Conservation (phyloP, 2,329 filamentous ascomycete species). For the Rutstroemia sp. region DNA sequence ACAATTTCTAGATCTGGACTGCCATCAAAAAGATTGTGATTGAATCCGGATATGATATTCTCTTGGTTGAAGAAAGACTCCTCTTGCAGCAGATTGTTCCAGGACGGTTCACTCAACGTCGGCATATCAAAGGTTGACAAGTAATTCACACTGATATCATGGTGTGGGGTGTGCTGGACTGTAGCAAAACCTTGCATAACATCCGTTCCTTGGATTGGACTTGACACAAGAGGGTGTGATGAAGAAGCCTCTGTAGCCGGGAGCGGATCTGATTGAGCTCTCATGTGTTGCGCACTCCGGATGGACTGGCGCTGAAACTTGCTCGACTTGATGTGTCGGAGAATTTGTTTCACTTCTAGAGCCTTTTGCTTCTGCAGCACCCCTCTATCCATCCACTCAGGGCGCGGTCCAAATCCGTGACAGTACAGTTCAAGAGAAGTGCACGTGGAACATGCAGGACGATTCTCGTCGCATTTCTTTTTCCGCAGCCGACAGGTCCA, state of each 20-base stretch:
- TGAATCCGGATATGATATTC: neutral
- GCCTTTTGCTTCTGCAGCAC: conserved; percentile 40
- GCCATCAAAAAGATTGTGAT: neutral
- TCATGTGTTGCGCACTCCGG: neutral
- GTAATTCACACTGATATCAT: neutral
- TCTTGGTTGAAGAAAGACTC: neutral
- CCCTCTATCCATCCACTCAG: conserved; percentile 23
- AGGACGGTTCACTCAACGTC: neutral
- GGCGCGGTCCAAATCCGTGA: conserved; percentile 38
- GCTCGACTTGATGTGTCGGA: neutral
- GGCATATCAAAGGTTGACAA: neutral
- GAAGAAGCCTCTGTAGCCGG: neutral
- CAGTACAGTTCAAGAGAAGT: conserved; percentile 48
- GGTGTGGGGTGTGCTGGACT: neutral
- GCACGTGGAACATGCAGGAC: conserved; percentile 45
- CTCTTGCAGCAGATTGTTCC: neutral
- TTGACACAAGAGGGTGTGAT: neutral
- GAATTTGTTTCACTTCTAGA: neutral
- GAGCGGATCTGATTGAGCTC: neutral
- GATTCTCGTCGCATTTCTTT: conserved; percentile 52
- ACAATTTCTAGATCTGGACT: neutral
- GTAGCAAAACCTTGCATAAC: neutral
- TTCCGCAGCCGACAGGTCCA: conserved; percentile 46
- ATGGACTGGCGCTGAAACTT: neutral
- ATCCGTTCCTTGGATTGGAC: neutral